phyloP scores from a whole-genome alignment of 345 rosid genomes.

The Salix koriyanagi region DNA sequence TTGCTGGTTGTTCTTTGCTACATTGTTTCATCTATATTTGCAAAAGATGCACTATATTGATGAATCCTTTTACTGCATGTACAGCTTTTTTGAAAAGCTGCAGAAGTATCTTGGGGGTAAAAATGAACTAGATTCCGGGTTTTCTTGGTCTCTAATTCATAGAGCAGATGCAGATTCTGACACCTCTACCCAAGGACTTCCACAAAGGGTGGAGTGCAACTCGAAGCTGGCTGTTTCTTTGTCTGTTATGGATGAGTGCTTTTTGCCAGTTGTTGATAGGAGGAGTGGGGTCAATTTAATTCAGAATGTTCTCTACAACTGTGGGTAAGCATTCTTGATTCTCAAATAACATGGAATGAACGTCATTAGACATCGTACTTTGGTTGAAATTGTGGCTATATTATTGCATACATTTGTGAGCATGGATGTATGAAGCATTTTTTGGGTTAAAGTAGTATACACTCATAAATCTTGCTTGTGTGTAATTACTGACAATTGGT shows the following conservation, averaged over 20 bases:
- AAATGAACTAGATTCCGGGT: conserved; percentile 31
- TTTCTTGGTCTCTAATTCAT: conserved; percentile 29
- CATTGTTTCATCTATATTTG: background rate
- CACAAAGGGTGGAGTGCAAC: conserved; percentile 31
- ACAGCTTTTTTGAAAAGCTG: conserved; percentile 28
- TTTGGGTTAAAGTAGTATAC: background rate
- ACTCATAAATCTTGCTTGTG: background rate
- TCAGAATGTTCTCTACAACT: conserved; percentile 22
- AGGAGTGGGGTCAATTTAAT: conserved; percentile 31
- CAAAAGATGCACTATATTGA: background rate
- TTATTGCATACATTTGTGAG: background rate
- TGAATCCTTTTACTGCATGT: background rate
- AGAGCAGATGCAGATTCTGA: conserved; percentile 19
- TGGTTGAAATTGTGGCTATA: background rate
- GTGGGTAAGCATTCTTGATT: conserved; percentile 17
- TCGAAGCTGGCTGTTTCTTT: conserved; percentile 33
- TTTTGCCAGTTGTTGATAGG: conserved; percentile 33
- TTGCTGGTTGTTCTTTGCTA: background rate
- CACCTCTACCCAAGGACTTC: conserved; percentile 12
- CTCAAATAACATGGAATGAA: background rate
- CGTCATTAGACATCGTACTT: background rate
- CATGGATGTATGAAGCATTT: background rate
- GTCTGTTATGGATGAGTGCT: conserved; percentile 37
- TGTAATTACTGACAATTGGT: background rate
- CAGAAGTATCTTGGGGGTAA: conserved; percentile 32